Evolutionary conservation across 1,284 basidiomycete species (phyloP).

Genomic region (Spongiforma sp.): DNA sequence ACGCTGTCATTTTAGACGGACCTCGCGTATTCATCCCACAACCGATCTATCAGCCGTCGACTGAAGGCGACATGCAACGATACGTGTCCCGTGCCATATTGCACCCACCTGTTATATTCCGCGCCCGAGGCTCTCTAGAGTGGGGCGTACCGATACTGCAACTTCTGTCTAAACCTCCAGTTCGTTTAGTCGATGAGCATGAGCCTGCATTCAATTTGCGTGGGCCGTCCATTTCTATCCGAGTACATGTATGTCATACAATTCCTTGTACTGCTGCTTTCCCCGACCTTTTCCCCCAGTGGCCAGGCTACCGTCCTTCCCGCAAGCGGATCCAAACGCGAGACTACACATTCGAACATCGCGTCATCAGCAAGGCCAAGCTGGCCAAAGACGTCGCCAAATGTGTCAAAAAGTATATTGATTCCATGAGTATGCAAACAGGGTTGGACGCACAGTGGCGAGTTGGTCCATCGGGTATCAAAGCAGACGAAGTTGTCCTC

Average conservation of each 20-base stretch:
- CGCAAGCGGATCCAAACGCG: slow-evolving; percentile 79
- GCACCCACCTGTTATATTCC: slow-evolving; percentile 67
- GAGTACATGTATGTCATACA: slow-evolving; percentile 59
- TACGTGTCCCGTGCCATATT: slow-evolving; percentile 77
- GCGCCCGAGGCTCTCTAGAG: slow-evolving; percentile 51
- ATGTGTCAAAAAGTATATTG: too few species aligned
- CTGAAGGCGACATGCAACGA: slow-evolving; percentile 71
- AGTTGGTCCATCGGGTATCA: slow-evolving; percentile 61
- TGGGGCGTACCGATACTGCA: slow-evolving; percentile 63
- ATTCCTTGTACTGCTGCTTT: slow-evolving; percentile 3
- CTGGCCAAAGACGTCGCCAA: slow-evolving; percentile 72
- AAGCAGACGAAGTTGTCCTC: slow-evolving; percentile 65
- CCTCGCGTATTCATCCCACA: slow-evolving; percentile 75
- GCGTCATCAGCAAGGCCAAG: slow-evolving; percentile 70
- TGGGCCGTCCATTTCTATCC: slow-evolving; percentile 78
- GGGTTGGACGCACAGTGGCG: slow-evolving; percentile 62
- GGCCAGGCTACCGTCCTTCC: slow-evolving; percentile 79
- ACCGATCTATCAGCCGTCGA: slow-evolving; percentile 71
- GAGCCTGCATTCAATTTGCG: slow-evolving; percentile 68
- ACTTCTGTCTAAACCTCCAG: slow-evolving; percentile 48
- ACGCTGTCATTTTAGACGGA: too few species aligned
- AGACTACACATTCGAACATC: slow-evolving; percentile 75
- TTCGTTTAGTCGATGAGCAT: slow-evolving; percentile 54
- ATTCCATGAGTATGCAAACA: slow-evolving; percentile 61
- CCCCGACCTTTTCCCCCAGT: slow-evolving; percentile 44